Percentiles rank a stretch among this genome's conserved stretches.
Conservation (phyloP, 495 filamentous ascomycete genomes). For the Lineolata rhizophorae region DNA sequence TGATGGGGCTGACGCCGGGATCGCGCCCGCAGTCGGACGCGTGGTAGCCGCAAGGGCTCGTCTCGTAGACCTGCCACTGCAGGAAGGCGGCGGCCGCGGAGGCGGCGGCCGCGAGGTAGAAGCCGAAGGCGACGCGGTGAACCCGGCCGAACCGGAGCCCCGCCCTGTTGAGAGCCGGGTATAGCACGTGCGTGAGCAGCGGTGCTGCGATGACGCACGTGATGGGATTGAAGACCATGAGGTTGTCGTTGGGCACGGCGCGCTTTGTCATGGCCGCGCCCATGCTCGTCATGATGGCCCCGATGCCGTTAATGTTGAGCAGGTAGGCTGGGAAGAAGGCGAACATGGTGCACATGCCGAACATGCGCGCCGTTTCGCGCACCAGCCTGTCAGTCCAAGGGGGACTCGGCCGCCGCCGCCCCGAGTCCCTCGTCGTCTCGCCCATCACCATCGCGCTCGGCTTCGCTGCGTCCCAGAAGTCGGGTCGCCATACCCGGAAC, state of each 20-base stretch:
- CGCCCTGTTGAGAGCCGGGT: constrained; percentile 10
- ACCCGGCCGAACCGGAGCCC: constrained; percentile 7
- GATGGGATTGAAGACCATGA: constrained; percentile 14
- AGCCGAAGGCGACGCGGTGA: constrained; percentile 10
- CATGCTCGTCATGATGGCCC: constrained; percentile 25
- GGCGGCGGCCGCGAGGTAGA: constrained; percentile 8
- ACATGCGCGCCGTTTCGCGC: constrained; percentile 23
- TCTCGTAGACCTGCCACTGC: constrained; percentile 9
- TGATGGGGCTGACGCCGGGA: constrained; percentile 4
- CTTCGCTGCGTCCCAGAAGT: constrained; percentile 43
- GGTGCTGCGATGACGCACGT: constrained; percentile 12
- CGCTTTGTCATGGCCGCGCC: constrained; percentile 40
- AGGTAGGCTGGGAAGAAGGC: constrained; percentile 28
- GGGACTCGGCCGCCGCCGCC: constrained; percentile 3
- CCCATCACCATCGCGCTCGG: constrained; percentile 31
- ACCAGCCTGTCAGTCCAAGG: constrained; percentile 28
- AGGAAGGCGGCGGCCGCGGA: constrained; percentile 10
- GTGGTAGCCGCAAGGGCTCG: constrained; percentile 8
- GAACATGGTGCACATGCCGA: constrained; percentile 31
- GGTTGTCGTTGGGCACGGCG: constrained; percentile 30
- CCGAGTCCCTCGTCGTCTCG: constrained; percentile 18
- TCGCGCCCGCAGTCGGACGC: constrained; percentile 5
- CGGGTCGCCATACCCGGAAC: constrained; percentile 29
- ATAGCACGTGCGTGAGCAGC: constrained; percentile 11
- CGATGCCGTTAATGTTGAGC: constrained; percentile 28